Evolutionary conservation across 768 basidiomycete species (phyloP), one percentile per base, ranked within the genome.

Genomic region (Mycena leptocephala): DNA sequence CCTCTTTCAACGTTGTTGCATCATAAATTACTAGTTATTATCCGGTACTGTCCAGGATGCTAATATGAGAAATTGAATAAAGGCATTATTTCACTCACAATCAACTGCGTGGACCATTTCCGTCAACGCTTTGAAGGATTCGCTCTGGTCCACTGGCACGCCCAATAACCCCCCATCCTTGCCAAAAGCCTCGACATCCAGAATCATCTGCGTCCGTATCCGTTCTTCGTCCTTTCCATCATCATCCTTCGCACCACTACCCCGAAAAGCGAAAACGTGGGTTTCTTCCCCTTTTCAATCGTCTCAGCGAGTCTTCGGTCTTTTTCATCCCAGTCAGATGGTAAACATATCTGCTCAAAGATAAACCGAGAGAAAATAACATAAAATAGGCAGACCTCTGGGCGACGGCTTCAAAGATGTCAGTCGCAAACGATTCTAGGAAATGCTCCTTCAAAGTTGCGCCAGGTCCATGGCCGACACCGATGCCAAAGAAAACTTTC

Each of bases 211-310:
- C 63, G 85, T 85, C 56, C 92, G 92, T 74, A 99, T 97, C 53
- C 96, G 93, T 81, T 98, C 96, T 82, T 98, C 97, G 80, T 98
- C 97, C 65, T 90, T 91, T 5, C 90, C 92, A 68, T 96, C 95
- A 53, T 95, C 94, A 13, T 91, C 91, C 63, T 87, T 90, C 32
- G 86, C 83, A 55, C 82, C 82, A 5, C 89, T 82, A 4, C 89
- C 77, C 85, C 91, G 79, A 99, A 98, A 30, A 98, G 87, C 5
- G 96, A 95, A 83, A 96, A 95, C 0, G 93, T 88, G 0, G 88
- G 77, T 78, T 94, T 96, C 80, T 95, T 96, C 55, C 95, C 94
- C 83, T 95, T 82, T 97, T 97, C 79, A 98, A 89, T 43, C 95
- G 91, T 46, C 94, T 89, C 30, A 99, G 86, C 14, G 96, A 94